Evolutionary conservation across 2,329 filamentous ascomycete genomes (phyloP), one percentile per base, ranked within the genome.

Genomic region (Aspergillus phoenicis): DNA sequence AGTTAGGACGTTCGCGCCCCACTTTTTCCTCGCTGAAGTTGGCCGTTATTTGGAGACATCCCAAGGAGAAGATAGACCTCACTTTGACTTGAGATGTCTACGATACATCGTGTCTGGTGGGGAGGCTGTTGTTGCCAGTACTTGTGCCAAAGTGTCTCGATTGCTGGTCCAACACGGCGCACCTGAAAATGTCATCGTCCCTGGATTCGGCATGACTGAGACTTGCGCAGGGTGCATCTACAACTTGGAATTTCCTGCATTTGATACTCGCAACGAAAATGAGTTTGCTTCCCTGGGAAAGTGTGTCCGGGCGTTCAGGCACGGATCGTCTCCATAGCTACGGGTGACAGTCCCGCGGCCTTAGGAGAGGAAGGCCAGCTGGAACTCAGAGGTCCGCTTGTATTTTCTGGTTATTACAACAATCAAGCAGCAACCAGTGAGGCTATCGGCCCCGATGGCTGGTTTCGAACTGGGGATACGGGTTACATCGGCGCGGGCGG

Each of bases 161-260:
- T 73, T 5, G 65, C 74, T 6, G 43, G 58, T 1, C 45, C 75
- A 1, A 64, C 83, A 1, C 47, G 49, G 1, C 51, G 64, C 7
- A 73, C 72, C 58, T 75, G 81, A 47, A 80, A 82, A 4, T 81
- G 83, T 61, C 38, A 62, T 68, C 24, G 59, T 58, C 13, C 57
- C 67, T 62, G 59, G 61, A 15, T 64, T 70, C 58, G 65, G 66
- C 8, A 63, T 68, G 80, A 84, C 81, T 0, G 83, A 85, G 70
- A 84, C 81, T 0, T 84, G 82, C 63, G 82, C 81, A 0, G 82
- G 82, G 1, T 65, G 71, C 4, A 82, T 83, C 24, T 84, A 74
- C 71, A 79, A 77, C 33, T 28, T 64, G 0, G 57, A 73, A 0
- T 82, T 77, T 55, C 82, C 82, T 0, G 48, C 52, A 0, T 77